Evolutionary conservation across 257 asterid species (phyloP).

Genomic region (Coffea canephora): DNA sequence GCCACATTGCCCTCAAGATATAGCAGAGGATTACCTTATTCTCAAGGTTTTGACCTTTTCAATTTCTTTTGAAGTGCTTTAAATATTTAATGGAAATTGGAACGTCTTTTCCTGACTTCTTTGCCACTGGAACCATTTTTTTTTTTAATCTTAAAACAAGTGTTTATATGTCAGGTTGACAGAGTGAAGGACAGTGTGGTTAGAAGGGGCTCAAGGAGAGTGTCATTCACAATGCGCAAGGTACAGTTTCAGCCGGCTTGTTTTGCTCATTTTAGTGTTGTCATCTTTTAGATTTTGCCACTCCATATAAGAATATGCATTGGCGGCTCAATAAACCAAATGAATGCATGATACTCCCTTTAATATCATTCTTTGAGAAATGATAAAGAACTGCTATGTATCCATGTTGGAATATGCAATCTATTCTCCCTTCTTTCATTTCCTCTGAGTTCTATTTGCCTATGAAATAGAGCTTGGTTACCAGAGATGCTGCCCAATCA

Average conservation of each 20-base stretch:
- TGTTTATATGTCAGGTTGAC: conserved; percentile 55
- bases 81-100: neutral
- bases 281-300: neutral
- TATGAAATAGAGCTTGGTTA: neutral
- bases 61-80: neutral
- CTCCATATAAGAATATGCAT: neutral
- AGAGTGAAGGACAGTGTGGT: conserved; percentile 60
- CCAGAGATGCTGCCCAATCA: neutral
- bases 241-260: conserved; percentile 29
- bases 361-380: neutral
- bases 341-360: neutral
- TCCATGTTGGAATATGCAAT: neutral
- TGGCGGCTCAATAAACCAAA: neutral
- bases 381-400: neutral
- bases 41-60: neutral
- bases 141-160: neutral
- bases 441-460: neutral
- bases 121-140: neutral
- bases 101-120: neutral
- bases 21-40: neutral
- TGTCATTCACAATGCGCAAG: conserved; percentile 89
- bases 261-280: neutral
- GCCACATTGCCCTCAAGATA: neutral
- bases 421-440: neutral
- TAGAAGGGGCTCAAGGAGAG: conserved; percentile 79